Evolutionary conservation across 768 basidiomycete genomes (phyloP), one percentile per base, ranked within the genome.

Genomic region (Russula sp.): DNA sequence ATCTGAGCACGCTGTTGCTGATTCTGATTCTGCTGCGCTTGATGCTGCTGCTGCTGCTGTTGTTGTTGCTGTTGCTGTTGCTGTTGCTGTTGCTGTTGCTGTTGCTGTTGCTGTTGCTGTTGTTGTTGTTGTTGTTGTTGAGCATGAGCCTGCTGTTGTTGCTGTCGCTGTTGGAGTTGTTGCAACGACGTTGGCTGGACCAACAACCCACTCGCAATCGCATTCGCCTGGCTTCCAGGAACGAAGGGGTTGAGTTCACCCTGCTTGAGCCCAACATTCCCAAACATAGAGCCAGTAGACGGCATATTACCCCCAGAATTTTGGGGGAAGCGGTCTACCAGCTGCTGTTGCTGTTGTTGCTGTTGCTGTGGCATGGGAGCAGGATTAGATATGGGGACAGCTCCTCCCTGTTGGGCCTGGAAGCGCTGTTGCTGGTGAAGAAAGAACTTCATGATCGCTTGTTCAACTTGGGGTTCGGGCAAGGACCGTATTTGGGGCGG

Each of bases 201-300:
- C 22, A 65, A 32, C 9, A 66, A 42, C 10, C 63, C 63, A 25
- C 58, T 64, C 41, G 62, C 43, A 5, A 64, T 57, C 14, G 58
- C 29, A 35, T 64, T 66, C 29, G 65, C 65, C 35, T 65, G 59
- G 5, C 63, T 60, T 16, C 63, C 63, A 10, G 65, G 65, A 5
- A 66, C 49, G 52, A 66, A 66, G 0, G 65, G 65, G 35, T 66
- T 66, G 38, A 66, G 54, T 49, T 66, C 65, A 4, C 55, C 63
- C 20, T 64, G 62, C 54, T 65, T 65, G n/a, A 55, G 53, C n/a
- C 25, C 50, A 34, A 60, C 60, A 43, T 47, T 64, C 50, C 54
- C 63, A 36, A 58, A 59, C 56, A 49, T 59, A 29, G 52, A 42
- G 25, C 53, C 34, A 20, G 48, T 42, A 45, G 58, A 20, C 5